Base-by-base conservation (phyloP, 2,329 filamentous ascomycete species). In the Escovopsis sp. region DNA sequence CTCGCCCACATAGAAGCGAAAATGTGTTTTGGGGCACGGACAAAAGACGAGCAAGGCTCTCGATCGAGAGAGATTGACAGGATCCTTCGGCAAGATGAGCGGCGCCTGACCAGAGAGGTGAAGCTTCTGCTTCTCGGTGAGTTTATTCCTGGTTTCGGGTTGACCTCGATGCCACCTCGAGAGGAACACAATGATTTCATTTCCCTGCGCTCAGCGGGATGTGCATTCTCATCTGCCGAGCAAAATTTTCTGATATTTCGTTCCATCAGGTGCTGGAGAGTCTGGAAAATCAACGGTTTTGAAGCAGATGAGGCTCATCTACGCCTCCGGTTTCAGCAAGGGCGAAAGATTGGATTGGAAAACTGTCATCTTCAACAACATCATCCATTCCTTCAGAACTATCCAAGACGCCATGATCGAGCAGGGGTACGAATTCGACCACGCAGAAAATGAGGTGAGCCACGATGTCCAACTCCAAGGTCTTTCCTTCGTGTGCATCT, bases 251-350 rank as follows among this genome's bases (percentile, higher is more conserved):
- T 30, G 6, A 30, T 11, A 30, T 30, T 11, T 3, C 7, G 6
- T 11, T 8, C 11, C 6, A 11, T 9, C 8, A 95, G 88, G 89
- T 62, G 89, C 89, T 55, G 89, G 89, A 58, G 89, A 96, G 84
- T 64, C 63, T 38, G 63, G 89, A 51, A 96, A 96, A 66, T 95
- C 89, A 8, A 96, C 89, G 2, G 88, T 96, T 46, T 76, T 96
- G 51, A 96, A 96, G 69, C 89, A 96, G 70, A 96, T 98, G 91
- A 89, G 89, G 62, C 80, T 98, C 63, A 95, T 98, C 54, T 91
- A 96, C 61, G 80, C 86, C 12, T 80, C 87, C 61, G 89, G 91
- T 40, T 96, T 96, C 67, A 85, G 79, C 56, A 83, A 85, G 55
- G 79, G 77, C 49, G 91, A 96, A 62, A 85, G 87, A 61, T 78